These are phyloP conservation scores for Tuber aestivum DNA, from an alignment of 495 filamentous ascomycete genomes.

Conservation along the genomic window DNA sequence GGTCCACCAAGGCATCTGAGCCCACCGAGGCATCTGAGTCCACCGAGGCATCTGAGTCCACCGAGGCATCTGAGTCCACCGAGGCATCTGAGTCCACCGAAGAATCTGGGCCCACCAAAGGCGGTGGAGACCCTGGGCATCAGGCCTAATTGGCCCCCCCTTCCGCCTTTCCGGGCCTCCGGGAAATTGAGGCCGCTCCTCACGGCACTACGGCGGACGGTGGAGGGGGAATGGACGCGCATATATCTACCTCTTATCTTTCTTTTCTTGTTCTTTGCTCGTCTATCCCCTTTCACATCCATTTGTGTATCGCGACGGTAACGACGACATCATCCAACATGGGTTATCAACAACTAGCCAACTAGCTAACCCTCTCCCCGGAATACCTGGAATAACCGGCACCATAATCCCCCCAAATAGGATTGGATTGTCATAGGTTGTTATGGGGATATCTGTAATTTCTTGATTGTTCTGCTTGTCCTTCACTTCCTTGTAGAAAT, in stretches of 20 bases:
- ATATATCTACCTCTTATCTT: neutral
- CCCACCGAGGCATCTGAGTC: too few relatives aligned
- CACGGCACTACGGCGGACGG: neutral
- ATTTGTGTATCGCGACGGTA: neutral
- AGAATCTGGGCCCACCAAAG: neutral
- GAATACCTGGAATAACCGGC: neutral
- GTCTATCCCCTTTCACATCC: neutral
- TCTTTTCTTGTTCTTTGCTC: neutral
- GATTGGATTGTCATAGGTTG: neutral
- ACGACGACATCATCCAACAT: neutral
- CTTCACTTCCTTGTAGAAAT: neutral
- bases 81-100: too few relatives aligned
- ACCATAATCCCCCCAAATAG: neutral
- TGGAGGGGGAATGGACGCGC: neutral
- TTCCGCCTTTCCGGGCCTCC: neutral
- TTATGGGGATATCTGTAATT: neutral
- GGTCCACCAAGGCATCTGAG: too few relatives aligned
- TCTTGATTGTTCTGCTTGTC: neutral
- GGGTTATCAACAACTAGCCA: neutral
- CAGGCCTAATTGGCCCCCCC: neutral
- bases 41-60: too few relatives aligned
- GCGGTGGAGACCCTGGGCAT: neutral
- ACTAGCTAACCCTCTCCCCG: neutral
- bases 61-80: too few relatives aligned
- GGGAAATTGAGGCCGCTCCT: neutral